Evolutionary conservation across 1,284 basidiomycete genomes (phyloP).

Genomic region (Rhodofomes roseus): DNA sequence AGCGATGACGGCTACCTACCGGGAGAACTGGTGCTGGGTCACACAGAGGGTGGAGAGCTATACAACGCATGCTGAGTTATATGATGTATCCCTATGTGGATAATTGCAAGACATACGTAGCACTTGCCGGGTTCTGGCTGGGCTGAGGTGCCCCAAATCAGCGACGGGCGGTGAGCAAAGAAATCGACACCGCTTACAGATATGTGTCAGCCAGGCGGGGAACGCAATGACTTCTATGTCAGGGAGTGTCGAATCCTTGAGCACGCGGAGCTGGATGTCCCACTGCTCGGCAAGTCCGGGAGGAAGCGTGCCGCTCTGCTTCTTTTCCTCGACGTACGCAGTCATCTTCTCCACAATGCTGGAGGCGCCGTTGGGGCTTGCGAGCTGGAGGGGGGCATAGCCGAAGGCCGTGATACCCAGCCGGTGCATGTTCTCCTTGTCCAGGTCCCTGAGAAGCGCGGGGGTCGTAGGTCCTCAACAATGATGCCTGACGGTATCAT

Average conservation of each 20-base stretch:
- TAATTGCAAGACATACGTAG: constrained; percentile 9
- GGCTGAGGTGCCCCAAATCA: constrained; percentile 8
- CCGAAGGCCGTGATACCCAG: constrained; percentile 7
- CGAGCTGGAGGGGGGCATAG: constrained; percentile 8
- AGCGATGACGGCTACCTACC: background rate
- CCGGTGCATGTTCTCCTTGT: constrained; percentile 7
- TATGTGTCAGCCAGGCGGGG: constrained; percentile 7
- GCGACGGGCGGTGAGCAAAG: background rate
- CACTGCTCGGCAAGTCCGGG: constrained; percentile 16
- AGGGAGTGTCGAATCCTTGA: constrained; percentile 7
- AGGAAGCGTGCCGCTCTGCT: constrained; percentile 10
- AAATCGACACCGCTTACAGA: constrained; percentile 1
- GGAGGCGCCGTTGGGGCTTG: background rate
- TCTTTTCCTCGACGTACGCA: constrained; percentile 6
- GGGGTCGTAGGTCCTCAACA: background rate
- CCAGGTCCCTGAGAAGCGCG: constrained; percentile 3
- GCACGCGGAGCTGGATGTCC: constrained; percentile 11
- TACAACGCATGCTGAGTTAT: background rate
- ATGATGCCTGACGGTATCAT: background rate
- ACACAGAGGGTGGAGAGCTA: constrained; percentile 4
- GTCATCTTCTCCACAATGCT: background rate
- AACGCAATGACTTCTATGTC: constrained; percentile 10
- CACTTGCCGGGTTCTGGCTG: constrained; percentile 22
- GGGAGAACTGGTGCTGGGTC: constrained; percentile 11
- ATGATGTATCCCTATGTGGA: background rate